phyloP scores from a whole-genome alignment of 2,329 filamentous ascomycete genomes.

The Botrytis hyacinthi region DNA sequence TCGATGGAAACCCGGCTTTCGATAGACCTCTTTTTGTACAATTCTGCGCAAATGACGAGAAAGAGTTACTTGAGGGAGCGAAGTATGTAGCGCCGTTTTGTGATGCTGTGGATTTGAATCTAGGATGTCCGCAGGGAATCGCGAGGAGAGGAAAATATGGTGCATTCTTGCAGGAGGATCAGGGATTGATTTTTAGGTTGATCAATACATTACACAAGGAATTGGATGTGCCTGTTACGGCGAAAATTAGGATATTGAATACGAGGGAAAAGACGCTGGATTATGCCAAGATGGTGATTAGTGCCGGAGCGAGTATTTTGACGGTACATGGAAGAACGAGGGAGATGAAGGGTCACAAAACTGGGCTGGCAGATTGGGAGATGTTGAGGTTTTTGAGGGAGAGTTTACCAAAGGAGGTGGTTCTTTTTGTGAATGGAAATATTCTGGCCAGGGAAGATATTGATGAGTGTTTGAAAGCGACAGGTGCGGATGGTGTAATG shows the following conservation, averaged over 20 bases:
- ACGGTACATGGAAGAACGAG: constrained; percentile 86
- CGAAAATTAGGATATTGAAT: constrained; percentile 89
- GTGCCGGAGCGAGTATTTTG: constrained; percentile 86
- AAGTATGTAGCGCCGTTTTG: constrained; percentile 78
- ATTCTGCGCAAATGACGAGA: constrained; percentile 87
- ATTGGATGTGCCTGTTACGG: constrained; percentile 81
- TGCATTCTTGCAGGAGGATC: constrained; percentile 91
- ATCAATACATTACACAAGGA: constrained; percentile 79
- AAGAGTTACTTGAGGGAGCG: constrained; percentile 77
- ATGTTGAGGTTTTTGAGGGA: constrained; percentile 80
- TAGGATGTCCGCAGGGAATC: constrained; percentile 95
- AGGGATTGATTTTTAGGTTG: constrained; percentile 75
- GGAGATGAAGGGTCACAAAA: constrained; percentile 95
- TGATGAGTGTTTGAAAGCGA: constrained; percentile 72
- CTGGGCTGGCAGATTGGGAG: constrained; percentile 89
- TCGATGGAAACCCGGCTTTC: constrained; percentile 82
- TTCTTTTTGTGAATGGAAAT: constrained; percentile 96
- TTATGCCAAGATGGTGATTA: constrained; percentile 84
- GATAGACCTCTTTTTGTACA: constrained; percentile 94
- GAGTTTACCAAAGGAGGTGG: constrained; percentile 78
- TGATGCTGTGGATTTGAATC: constrained; percentile 91
- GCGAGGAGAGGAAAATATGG: constrained; percentile 89
- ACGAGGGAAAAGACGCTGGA: constrained; percentile 81
- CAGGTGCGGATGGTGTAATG: constrained; percentile 92
- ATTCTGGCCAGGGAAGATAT: constrained; percentile 80